Evolutionary conservation across 148 eudicot species (phyloP).

Genomic region (Agrostemma githago): DNA sequence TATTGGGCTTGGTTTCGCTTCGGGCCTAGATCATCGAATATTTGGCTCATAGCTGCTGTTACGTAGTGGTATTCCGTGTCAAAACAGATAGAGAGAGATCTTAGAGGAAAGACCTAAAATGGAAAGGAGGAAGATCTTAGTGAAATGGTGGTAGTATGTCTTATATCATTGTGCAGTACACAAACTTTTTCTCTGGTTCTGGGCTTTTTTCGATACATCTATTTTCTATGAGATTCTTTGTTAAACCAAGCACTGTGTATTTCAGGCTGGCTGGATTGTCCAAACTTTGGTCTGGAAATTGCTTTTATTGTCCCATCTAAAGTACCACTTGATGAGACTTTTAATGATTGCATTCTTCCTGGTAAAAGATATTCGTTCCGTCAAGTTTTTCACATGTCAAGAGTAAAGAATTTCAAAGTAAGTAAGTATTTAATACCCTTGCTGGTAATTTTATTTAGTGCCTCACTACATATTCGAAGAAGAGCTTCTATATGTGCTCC

Average conservation of each 20-base stretch:
- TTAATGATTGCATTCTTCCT: conserved; percentile 53
- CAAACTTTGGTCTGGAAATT: conserved; percentile 70
- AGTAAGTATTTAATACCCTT: conserved; percentile 17
- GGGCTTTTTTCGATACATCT: too few relatives aligned
- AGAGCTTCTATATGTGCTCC: background rate
- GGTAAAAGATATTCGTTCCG: conserved; percentile 86
- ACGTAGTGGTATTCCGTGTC: too few relatives aligned
- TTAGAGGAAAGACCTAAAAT: too few relatives aligned
- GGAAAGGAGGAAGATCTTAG: too few relatives aligned
- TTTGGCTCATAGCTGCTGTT: too few relatives aligned
- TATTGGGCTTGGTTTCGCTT: too few relatives aligned
- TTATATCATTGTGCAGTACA: too few relatives aligned
- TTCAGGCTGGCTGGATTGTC: conserved; percentile 95
- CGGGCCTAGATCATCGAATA: too few relatives aligned
- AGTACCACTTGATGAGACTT: conserved; percentile 85
- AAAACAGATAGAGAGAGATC: too few relatives aligned
- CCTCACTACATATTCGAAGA: background rate
- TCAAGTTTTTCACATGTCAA: conserved; percentile 68
- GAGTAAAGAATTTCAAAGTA: conserved; percentile 70
- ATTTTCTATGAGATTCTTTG: background rate
- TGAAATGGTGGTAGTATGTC: too few relatives aligned
- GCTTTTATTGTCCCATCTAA: conserved; percentile 74
- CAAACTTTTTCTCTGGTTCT: background rate
- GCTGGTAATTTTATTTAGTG: background rate
- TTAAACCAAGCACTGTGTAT: background rate